Conservation (phyloP, 305 asterid genomes). For the Fraxinus ornus region DNA sequence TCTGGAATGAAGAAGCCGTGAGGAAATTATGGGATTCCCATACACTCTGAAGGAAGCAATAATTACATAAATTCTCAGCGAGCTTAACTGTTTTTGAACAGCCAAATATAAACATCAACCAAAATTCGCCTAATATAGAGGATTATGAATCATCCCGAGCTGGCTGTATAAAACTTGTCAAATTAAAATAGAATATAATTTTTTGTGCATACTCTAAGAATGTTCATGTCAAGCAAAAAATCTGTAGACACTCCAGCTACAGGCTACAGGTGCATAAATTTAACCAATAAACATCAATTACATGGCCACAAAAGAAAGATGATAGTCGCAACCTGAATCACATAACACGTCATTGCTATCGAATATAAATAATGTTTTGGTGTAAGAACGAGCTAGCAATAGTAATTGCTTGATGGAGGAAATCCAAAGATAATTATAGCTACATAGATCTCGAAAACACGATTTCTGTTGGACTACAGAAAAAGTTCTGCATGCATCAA, state of each 20-base stretch:
- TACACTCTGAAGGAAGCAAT: not conserved
- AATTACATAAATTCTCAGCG: not conserved
- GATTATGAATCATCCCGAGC: not conserved
- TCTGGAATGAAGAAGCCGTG: not conserved
- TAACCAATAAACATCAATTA: slow-evolving; percentile 1
- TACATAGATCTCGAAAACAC: not conserved
- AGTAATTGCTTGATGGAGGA: not conserved
- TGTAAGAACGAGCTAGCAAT: not conserved
- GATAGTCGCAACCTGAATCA: not conserved
- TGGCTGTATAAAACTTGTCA: not conserved
- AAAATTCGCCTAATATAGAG: not conserved
- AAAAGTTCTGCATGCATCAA: not conserved
- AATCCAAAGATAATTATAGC: not conserved
- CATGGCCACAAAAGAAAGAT: not conserved
- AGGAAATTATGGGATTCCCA: not conserved
- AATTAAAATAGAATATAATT: not conserved
- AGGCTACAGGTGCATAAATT: not conserved
- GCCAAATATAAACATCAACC: not conserved
- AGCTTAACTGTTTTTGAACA: not conserved
- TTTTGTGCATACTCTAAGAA: not conserved
- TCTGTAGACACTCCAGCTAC: not conserved
- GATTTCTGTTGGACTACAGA: not conserved
- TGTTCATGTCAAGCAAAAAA: not conserved
- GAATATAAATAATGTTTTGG: not conserved
- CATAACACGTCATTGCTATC: not conserved